A percentile compares a stretch with the other conserved stretches of the same genome.
Evolutionary conservation across 2,329 filamentous ascomycete genomes (phyloP).

Genomic region (Ploettnerulaceae sp.): DNA sequence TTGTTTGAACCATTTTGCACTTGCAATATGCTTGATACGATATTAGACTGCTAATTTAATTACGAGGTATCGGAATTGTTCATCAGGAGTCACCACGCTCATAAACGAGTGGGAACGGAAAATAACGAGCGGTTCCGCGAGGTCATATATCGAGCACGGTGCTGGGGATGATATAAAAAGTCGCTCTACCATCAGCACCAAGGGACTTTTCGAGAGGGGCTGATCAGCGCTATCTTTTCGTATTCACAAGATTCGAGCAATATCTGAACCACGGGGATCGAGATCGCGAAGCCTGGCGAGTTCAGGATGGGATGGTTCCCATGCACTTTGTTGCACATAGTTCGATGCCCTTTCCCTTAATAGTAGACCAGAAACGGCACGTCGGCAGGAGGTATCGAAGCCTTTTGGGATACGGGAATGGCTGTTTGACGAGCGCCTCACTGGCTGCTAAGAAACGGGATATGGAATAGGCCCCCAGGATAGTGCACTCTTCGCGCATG

Average conservation of each 20-base stretch:
- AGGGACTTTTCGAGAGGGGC: slow-evolving; percentile 1
- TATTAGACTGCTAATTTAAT: not conserved
- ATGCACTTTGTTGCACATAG: not conserved
- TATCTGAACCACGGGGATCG: not conserved
- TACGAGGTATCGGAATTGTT: slow-evolving; percentile 1
- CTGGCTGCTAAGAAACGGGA: not conserved
- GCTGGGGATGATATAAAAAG: not conserved
- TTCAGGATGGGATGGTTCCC: not conserved
- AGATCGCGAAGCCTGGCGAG: not conserved
- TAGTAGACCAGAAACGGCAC: not conserved
- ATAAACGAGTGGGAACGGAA: slow-evolving; percentile 4
- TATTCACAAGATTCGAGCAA: not conserved
- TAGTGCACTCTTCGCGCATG: not conserved
- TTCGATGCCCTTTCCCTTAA: not conserved
- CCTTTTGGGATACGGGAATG: not conserved
- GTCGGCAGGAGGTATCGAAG: slow-evolving; percentile 3
- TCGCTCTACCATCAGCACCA: slow-evolving; percentile 5
- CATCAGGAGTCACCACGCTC: slow-evolving; percentile 1
- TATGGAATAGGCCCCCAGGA: not conserved
- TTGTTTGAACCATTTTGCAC: slow-evolving; percentile 2
- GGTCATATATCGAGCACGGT: not conserved
- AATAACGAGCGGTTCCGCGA: slow-evolving; percentile 4
- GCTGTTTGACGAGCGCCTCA: not conserved
- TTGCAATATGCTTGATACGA: slow-evolving; percentile 2
- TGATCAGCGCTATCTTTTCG: slow-evolving; percentile 8